Evolutionary conservation across 2,329 filamentous ascomycete genomes (phyloP).

Genomic region (Fusarium humuli): DNA sequence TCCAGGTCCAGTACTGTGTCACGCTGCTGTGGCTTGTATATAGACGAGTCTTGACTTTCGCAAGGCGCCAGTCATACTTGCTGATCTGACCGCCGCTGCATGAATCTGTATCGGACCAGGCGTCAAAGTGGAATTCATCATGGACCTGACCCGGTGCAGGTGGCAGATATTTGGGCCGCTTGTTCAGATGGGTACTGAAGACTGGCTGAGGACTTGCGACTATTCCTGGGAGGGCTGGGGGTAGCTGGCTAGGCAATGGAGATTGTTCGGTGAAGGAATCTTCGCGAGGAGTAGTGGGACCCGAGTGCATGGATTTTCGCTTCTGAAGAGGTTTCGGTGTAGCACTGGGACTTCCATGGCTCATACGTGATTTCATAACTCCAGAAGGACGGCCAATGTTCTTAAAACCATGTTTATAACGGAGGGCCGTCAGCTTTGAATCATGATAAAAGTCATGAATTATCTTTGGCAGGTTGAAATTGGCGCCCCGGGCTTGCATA

Average conservation of each 20-base stretch:
- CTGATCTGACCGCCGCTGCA: slow-evolving; percentile 59
- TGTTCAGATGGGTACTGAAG: slow-evolving; percentile 40
- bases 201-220: slow-evolving; percentile 10
- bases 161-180: slow-evolving; percentile 44
- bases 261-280: slow-evolving; percentile 47
- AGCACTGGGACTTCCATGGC: slow-evolving; percentile 39
- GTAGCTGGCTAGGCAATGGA: slow-evolving; percentile 40
- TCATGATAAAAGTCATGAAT: slow-evolving; percentile 69
- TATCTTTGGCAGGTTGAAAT: slow-evolving; percentile 64
- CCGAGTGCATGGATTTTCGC: slow-evolving; percentile 51
- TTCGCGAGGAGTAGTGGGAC: slow-evolving; percentile 46
- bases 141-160: slow-evolving; percentile 35
- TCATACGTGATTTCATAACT: slow-evolving; percentile 52
- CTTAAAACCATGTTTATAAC: slow-evolving; percentile 65
- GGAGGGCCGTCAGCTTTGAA: slow-evolving; percentile 60
- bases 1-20: slow-evolving; percentile 69
- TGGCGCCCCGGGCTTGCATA: slow-evolving; percentile 55
- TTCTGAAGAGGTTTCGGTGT: slow-evolving; percentile 49
- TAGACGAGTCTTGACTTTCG: slow-evolving; percentile 62
- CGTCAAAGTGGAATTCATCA: slow-evolving; percentile 58
- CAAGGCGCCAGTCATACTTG: slow-evolving; percentile 63
- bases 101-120: slow-evolving; percentile 66
- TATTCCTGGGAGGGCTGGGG: slow-evolving; percentile 12
- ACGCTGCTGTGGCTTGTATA: slow-evolving; percentile 60
- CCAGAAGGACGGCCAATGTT: slow-evolving; percentile 68